Base-by-base conservation (phyloP, 805 yeast genomes). In the Zygosaccharomyces gambellarensis region DNA sequence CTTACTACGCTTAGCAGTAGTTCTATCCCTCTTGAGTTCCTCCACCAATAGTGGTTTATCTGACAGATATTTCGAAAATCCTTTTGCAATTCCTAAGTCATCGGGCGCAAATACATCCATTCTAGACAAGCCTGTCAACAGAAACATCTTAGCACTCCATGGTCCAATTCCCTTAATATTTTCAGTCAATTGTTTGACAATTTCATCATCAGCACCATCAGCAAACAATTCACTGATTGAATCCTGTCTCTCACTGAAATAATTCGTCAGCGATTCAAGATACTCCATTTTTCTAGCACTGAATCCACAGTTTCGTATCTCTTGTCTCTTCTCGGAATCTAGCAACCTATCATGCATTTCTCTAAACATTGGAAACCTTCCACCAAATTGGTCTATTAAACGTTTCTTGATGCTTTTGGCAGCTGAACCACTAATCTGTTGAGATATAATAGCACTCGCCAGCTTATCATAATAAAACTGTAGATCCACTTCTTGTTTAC, bases 141-240 rank as follows among this genome's bases (percentile, higher is more conserved):
- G 67, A 65, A 89, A 90, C 96, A 90, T 90, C 47, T 85, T 85
- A 0, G 94, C 90, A 4, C 90, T 80, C 98, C 98, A 90, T 1
- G 76, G 75, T 0, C 94, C 95, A 14, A 87, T 77, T 0, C 95
- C 95, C 59, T 85, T 85, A 53, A 85, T 70, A 46, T 61, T 58
- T 23, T 63, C 63, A 0, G 77, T 75, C 46, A 84, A 65, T 49
- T 75, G 77, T 17, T 72, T 72, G 1, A 76, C 60, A 12, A 85
- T 67, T 21, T 71, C 80, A 2, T 77, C 77, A 42, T 77, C 73
- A 3, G 71, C 52, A 30, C 68, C 68, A 0, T 47, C 49, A 3
- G 54, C 49, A 52, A 82, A 76, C 45, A 76, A 68, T 1, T 66
- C 67, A 1, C 62, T 58, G 1, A 70, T 61, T 0, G 71, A 62